These are phyloP conservation scores for Tagetes patula DNA, from an alignment of 129 eudicot species.

Conservation along the genomic window DNA sequence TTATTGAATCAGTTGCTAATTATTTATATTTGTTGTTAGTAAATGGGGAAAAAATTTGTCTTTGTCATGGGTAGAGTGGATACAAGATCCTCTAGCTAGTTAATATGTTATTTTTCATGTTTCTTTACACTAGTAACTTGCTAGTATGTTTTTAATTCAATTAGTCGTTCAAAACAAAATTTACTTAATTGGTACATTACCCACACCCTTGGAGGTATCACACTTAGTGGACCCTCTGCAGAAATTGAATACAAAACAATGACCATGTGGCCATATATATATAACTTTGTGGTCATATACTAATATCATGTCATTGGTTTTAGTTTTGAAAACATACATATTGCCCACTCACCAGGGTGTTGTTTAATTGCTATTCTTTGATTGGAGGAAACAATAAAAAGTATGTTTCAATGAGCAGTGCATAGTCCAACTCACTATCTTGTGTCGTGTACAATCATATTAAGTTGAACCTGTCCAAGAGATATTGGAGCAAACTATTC, in stretches of 20 bases:
- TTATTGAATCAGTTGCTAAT: too few species aligned
- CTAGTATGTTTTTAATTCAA: too few species aligned
- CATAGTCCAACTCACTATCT: conserved; percentile 30
- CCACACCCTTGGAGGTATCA: background rate
- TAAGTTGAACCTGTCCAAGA: conserved; percentile 9
- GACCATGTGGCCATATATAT: conserved; percentile 1
- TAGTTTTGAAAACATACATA: conserved; percentile 2
- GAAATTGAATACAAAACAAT: background rate
- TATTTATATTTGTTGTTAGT: too few species aligned
- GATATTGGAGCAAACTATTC: conserved; percentile 35
- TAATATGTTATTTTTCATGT: too few species aligned
- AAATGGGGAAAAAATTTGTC: too few species aligned
- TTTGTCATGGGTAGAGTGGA: too few species aligned
- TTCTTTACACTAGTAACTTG: too few species aligned
- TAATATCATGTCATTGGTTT: conserved; percentile 1
- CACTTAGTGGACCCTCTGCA: conserved; percentile 1
- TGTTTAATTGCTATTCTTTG: conserved; percentile 22
- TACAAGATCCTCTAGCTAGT: too few species aligned
- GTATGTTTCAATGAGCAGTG: background rate
- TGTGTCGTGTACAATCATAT: background rate
- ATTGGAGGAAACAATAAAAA: conserved; percentile 23
- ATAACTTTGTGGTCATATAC: background rate
- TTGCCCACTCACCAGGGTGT: conserved; percentile 6
- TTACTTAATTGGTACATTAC: background rate
- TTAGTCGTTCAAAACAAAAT: too few species aligned